These are phyloP conservation scores for Thozetella sp. DNA, from an alignment of 495 filamentous ascomycete species.

Conservation along the genomic window DNA sequence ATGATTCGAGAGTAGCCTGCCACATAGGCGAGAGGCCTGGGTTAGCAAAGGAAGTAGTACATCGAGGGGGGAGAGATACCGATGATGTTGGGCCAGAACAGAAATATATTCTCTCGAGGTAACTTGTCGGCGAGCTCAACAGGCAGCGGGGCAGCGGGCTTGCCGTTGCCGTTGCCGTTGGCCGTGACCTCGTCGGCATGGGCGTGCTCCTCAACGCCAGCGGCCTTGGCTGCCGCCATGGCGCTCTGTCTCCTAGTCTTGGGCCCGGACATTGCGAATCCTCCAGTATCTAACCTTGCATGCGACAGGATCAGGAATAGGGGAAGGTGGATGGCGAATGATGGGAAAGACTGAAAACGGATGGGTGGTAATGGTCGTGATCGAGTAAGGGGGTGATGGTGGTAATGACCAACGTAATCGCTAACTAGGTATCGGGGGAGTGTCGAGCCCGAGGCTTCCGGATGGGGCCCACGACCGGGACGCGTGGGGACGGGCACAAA, in stretches of 20 bases:
- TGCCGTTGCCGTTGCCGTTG: conserved; percentile 34
- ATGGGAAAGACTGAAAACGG: no score
- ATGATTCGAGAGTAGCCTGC: conserved; percentile 87
- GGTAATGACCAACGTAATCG: background rate
- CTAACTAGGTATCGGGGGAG: background rate
- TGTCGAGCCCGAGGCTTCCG: background rate
- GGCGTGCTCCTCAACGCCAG: conserved; percentile 9
- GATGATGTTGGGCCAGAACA: conserved; percentile 95
- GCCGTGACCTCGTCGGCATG: conserved; percentile 8
- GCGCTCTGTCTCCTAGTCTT: conserved; percentile 33
- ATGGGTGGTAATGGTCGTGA: background rate
- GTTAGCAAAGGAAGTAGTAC: conserved; percentile 7
- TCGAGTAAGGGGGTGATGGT: background rate
- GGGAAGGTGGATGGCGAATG: no score
- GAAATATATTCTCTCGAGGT: conserved; percentile 81
- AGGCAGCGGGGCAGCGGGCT: conserved; percentile 15
- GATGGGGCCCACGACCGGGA: background rate
- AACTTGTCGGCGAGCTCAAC: conserved; percentile 16
- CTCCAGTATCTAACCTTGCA: background rate
- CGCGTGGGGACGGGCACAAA: background rate
- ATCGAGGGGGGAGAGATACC: conserved; percentile 53
- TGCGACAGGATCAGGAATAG: no score
- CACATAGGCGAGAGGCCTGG: background rate
- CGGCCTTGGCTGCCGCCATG: conserved; percentile 23
- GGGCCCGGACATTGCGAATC: conserved; percentile 25